phyloP scores from a whole-genome alignment of 768 basidiomycete species.

The Tylopilus vinaceipallidus region DNA sequence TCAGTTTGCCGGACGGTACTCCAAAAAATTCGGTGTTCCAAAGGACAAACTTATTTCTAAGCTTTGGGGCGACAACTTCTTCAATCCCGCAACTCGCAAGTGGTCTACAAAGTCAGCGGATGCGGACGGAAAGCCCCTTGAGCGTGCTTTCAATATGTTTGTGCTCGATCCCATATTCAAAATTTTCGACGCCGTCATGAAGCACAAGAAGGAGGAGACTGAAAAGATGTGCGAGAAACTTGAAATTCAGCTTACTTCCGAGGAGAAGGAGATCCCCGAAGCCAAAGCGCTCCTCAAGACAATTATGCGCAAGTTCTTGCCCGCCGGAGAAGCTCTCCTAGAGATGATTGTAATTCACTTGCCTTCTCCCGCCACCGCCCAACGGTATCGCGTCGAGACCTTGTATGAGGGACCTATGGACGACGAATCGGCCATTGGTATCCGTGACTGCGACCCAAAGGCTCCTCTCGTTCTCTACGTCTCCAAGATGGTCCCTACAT shows the following conservation, averaged over 20 bases:
- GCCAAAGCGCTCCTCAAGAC: slow-evolving; percentile 95
- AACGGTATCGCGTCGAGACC: slow-evolving; percentile 98
- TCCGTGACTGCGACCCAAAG: slow-evolving; percentile 96
- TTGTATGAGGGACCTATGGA: slow-evolving; percentile 99
- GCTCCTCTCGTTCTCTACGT: slow-evolving; percentile 97
- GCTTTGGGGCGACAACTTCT: slow-evolving; percentile 99
- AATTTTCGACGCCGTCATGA: slow-evolving; percentile 98
- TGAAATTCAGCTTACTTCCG: slow-evolving; percentile 81
- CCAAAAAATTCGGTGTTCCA: slow-evolving; percentile 98
- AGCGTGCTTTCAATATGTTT: slow-evolving; percentile 98
- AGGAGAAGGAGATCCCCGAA: slow-evolving; percentile 86
- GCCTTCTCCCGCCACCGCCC: slow-evolving; percentile 95
- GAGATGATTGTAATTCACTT: slow-evolving; percentile 99
- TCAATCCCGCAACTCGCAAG: slow-evolving; percentile 95
- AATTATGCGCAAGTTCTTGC: slow-evolving; percentile 99
- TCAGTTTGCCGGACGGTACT: slow-evolving; percentile 91
- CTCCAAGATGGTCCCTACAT: slow-evolving; percentile 99
- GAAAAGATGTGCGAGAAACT: slow-evolving; percentile 91
- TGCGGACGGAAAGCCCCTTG: slow-evolving; percentile 86
- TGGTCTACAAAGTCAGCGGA: slow-evolving; percentile 81
- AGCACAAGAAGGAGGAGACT: slow-evolving; percentile 94
- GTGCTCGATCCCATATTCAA: slow-evolving; percentile 99
- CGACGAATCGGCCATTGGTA: slow-evolving; percentile 97
- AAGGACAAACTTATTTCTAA: slow-evolving; percentile 97
- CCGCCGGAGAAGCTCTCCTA: slow-evolving; percentile 95